Evolutionary conservation across 2,329 filamentous ascomycete species (phyloP).

Genomic region (Bimuria novae-zelandiae): DNA sequence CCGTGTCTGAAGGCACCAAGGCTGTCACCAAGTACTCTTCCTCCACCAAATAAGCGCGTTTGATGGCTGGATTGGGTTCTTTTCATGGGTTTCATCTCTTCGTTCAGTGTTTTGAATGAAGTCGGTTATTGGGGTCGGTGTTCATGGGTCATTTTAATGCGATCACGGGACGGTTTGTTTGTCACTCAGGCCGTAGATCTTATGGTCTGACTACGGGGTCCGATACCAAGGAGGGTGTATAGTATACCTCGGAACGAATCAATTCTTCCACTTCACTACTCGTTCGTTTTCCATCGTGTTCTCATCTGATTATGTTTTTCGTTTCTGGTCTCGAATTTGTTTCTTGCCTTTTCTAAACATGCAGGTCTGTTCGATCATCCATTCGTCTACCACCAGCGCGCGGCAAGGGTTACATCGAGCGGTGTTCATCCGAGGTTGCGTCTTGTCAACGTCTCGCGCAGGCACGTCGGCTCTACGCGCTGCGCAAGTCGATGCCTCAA

Average conservation of each 20-base stretch:
- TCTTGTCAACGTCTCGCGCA: too few species aligned
- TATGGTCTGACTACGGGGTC: constrained; percentile 45
- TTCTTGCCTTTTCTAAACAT: too few species aligned
- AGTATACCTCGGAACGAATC: constrained; percentile 50
- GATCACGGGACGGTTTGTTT: constrained; percentile 57
- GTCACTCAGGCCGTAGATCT: constrained; percentile 44
- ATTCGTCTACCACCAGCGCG: too few species aligned
- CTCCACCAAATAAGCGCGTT: constrained; percentile 85
- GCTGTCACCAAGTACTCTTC: constrained; percentile 99
- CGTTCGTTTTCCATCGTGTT: background rate
- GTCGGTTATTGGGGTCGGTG: constrained; percentile 47
- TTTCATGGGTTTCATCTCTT: constrained; percentile 56
- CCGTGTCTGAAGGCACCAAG: constrained; percentile 99
- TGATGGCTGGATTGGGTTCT: constrained; percentile 49
- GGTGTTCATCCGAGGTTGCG: too few species aligned
- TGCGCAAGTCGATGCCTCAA: too few species aligned
- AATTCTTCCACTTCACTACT: constrained; percentile 45
- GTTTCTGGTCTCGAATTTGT: background rate
- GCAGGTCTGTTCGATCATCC: too few species aligned
- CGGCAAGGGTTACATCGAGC: too few species aligned
- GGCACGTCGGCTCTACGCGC: too few species aligned
- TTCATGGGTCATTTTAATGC: constrained; percentile 56
- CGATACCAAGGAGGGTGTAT: constrained; percentile 46
- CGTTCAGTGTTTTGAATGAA: constrained; percentile 50
- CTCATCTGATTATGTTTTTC: background rate